Base-by-base conservation (phyloP, 139 green algal genomes). In the Chlorella sp. region DNA sequence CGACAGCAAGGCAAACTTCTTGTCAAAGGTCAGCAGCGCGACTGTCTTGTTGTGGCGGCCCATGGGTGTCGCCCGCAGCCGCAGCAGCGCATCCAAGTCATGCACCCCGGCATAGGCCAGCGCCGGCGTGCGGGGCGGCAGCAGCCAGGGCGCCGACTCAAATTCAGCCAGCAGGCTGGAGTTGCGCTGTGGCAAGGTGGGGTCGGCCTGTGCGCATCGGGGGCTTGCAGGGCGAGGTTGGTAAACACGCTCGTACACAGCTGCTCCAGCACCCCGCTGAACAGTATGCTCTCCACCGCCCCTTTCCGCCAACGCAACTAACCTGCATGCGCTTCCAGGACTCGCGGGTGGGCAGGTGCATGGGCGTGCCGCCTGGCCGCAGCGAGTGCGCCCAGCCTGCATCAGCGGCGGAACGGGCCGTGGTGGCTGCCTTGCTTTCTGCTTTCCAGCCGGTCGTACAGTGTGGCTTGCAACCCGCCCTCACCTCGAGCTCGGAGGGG, bases 121-220 rank as follows among this genome's bases (percentile, higher is more conserved):
- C 43, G 72, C 72, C 9, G 41, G 24, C 38, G 72, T 78, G 43
- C 43, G 72, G 9, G 72, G 43, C 43, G 72, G 72, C 43, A 78
- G 72, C 43, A 78, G 72, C 72, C 72, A 78, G 26, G 72, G 72
- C 43, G 72, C 72, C 32, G 73, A 46, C 46, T 80, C 73, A 64
- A 67, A 80, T 32, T 80, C 73, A 1, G 46, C 30, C 46, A 80
- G 32, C 44, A 80, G 19, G n/a, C 28, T 17, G 13, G 73, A 14
- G 17, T 80, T 46, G 16, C 32, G 44, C 44, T 64, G 7, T 26
- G 48, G 38, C 44, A 80, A 32, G 9, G 7, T 11, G 17, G 73
- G 44, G 46, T 80, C 73, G 9, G 73, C 73, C 73, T 80, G 73
- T 32, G n/a, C 14, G 17, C 30, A 38, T 36, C 8, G 46, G 43